Percentiles rank a stretch among this genome's conserved stretches.
These are phyloP conservation scores for Sclerotinia sclerotiorum DNA, from an alignment of 2,329 filamentous ascomycete species.

Conservation along the genomic window DNA sequence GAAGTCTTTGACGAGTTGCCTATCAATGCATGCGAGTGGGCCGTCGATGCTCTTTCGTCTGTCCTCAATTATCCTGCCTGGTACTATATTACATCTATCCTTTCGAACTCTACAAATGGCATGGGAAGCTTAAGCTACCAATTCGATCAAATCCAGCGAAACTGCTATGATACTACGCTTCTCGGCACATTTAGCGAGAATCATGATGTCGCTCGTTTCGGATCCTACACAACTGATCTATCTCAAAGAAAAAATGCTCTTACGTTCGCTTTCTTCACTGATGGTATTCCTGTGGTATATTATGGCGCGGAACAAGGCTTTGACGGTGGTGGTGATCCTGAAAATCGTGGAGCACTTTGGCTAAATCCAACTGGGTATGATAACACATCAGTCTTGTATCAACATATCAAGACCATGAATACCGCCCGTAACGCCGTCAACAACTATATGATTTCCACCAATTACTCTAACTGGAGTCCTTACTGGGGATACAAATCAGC, in stretches of 20 bases:
- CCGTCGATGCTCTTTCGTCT: constrained; percentile 20
- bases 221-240: constrained; percentile 31
- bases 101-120: constrained; percentile 37
- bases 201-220: constrained; percentile 46
- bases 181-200: constrained; percentile 46
- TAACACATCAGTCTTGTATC: constrained; percentile 43
- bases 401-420: constrained; percentile 45
- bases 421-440: constrained; percentile 43
- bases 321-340: constrained; percentile 41
- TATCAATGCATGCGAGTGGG: constrained; percentile 43
- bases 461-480: constrained; percentile 26
- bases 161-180: constrained; percentile 43
- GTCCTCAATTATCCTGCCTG: constrained; percentile 34
- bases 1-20: constrained; percentile 58
- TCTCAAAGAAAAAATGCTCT: constrained; percentile 48
- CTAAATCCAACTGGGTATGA: constrained; percentile 41
- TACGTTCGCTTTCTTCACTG: constrained; percentile 48
- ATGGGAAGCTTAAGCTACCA: constrained; percentile 36
- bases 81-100: constrained; percentile 45
- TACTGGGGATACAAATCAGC: constrained; percentile 29
- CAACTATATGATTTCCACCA: constrained; percentile 18
- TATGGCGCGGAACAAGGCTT: constrained; percentile 53
- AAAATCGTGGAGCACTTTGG: constrained; percentile 49
- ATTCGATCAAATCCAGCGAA: constrained; percentile 34
- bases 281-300: constrained; percentile 54